Evolutionary conservation across 1,139 yeast species (phyloP).

Genomic region (Taiozyma sp.): DNA sequence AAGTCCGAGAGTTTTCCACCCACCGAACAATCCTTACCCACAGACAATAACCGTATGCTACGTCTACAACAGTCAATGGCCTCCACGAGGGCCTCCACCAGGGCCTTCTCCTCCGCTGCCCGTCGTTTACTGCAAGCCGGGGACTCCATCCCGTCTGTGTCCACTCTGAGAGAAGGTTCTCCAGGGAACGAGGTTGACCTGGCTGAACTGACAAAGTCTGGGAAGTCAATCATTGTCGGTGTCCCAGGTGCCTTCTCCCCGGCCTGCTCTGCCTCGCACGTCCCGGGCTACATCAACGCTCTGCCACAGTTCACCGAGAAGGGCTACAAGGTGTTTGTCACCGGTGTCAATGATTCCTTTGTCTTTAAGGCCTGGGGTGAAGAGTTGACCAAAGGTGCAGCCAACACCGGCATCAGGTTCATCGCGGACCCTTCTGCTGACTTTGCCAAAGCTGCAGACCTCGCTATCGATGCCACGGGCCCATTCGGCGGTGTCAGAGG

Average conservation of each 20-base stretch:
- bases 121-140: conserved; percentile 44
- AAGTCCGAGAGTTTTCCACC: too few relatives aligned
- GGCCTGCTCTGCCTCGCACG: conserved; percentile 73
- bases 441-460: conserved; percentile 60
- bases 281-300: conserved; percentile 69
- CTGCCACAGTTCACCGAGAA: conserved; percentile 51
- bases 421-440: conserved; percentile 77
- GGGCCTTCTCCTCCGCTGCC: conserved; percentile 31
- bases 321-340: conserved; percentile 62
- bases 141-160: conserved; percentile 50
- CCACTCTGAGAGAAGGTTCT: conserved; percentile 53
- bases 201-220: conserved; percentile 44
- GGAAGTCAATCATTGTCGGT: conserved; percentile 63
- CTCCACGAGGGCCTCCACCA: conserved; percentile 14
- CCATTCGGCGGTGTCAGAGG: conserved; percentile 74
- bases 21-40: too few relatives aligned
- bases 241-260: conserved; percentile 94
- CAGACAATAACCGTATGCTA: neutral
- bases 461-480: conserved; percentile 65
- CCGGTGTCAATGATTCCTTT: conserved; percentile 83
- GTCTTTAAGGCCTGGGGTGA: conserved; percentile 80
- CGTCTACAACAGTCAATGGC: neutral
- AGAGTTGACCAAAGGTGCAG: conserved; percentile 11
- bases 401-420: conserved; percentile 39
- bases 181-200: conserved; percentile 66